Evolutionary conservation across 345 rosid genomes (phyloP), one percentile per base, ranked within the genome.

Genomic region (Citrus trifoliata): DNA sequence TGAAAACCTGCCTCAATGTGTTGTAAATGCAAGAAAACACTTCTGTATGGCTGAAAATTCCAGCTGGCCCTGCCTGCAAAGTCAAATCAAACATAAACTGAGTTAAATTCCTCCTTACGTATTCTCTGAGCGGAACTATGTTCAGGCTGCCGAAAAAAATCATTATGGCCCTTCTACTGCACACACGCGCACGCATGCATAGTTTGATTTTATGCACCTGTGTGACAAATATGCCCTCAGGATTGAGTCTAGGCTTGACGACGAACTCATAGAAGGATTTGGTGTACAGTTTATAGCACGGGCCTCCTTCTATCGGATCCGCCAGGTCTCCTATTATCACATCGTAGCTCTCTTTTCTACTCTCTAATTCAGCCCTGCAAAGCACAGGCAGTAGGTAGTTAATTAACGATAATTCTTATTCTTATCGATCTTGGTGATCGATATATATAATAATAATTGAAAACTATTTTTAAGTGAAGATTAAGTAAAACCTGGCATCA

Each of bases 281-380:
- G 3, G 94, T 89, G 84, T 90, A 90, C 35, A 90, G 92, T 60
- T 89, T 82, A 58, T 89, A 89, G 28, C 94, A 89, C 7, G 94
- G 94, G 27, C 94, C 94, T 73, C 91, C 94, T 62, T 89, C 94
- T 2, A 90, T 85, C 22, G 94, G 94, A 80, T 90, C 94, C 6
- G 94, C 94, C 37, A 90, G 78, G 83, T 90, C 94, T 24, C 94
- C 94, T 10, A 90, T 75, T 68, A 90, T 89, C 77, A 90, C 89
- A 85, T 90, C 92, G 22, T 79, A 89, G 38, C 70, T 24, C 53
- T 84, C 89, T 40, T 77, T 76, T 48, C 83, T 83, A 53, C 35
- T 89, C 70, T 87, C 90, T 66, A 90, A 84, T 77, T 89, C 94
- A 60, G 81, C 80, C 80, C 92, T 90, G 86, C 18, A 38, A 28